Percentiles rank a stretch among this genome's conserved stretches.
Conservation (phyloP, 73 alveolate genomes). For the Paramecium biaurelia region DNA sequence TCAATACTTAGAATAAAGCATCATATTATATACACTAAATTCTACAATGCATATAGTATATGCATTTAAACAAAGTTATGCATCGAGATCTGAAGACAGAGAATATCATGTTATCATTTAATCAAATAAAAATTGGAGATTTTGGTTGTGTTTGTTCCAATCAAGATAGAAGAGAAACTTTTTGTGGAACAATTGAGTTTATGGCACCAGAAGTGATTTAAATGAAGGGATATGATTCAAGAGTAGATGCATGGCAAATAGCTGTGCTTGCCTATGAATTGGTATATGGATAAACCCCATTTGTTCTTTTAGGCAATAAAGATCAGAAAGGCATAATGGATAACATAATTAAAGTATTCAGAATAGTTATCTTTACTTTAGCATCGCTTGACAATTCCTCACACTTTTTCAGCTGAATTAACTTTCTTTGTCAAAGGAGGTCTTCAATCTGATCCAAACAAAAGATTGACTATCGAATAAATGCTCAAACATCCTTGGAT, state of each 20-base stretch:
- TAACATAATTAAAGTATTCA: not conserved
- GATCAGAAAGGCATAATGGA: constrained; percentile 8
- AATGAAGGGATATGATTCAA: constrained; percentile 76
- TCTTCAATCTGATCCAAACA: constrained; percentile 22
- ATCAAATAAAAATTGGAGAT: constrained; percentile 58
- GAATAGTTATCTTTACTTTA: not conserved
- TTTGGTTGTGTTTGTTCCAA: constrained; percentile 66
- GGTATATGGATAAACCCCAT: constrained; percentile 61
- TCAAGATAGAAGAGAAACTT: constrained; percentile 70
- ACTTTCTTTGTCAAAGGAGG: constrained; percentile 7
- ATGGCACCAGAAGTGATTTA: constrained; percentile 88
- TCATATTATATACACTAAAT: constrained; percentile 4
- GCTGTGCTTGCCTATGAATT: constrained; percentile 63
- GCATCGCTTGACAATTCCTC: not conserved
- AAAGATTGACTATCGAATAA: constrained; percentile 15
- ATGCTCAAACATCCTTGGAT: constrained; percentile 49
- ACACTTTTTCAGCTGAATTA: not conserved
- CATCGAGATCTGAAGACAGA: constrained; percentile 60
- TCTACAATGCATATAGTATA: constrained; percentile 7
- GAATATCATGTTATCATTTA: constrained; percentile 55
- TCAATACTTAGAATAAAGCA: not conserved
- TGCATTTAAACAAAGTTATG: constrained; percentile 41
- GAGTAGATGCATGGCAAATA: constrained; percentile 63
- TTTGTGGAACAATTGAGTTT: constrained; percentile 83
- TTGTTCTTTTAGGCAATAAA: not conserved